Percentiles rank a stretch among this genome's conserved stretches.
Conservation (phyloP, 768 basidiomycete genomes). For the Porpolomopsis calyptriformis region DNA sequence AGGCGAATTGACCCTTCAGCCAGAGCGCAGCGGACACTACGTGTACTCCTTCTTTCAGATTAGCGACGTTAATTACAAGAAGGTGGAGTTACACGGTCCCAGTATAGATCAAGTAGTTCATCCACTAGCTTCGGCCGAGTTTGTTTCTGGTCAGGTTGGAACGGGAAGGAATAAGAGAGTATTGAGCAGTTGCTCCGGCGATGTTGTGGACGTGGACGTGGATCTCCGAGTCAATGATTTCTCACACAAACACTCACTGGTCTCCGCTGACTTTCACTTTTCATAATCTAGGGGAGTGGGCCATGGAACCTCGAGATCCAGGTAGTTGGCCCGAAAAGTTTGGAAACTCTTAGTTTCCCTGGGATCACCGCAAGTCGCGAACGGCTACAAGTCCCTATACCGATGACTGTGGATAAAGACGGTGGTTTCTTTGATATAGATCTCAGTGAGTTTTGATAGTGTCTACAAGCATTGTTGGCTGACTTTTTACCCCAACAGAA, state of each 20-base stretch:
- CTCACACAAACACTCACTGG: neutral
- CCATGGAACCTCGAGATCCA: conserved; percentile 87
- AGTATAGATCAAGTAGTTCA: conserved; percentile 84
- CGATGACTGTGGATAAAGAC: conserved; percentile 48
- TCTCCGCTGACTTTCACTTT: neutral
- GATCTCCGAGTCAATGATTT: conserved; percentile 55
- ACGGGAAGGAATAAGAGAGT: conserved; percentile 37
- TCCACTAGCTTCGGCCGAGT: conserved; percentile 73
- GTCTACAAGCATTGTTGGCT: neutral
- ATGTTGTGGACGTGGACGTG: conserved; percentile 63
- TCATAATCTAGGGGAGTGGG: conserved; percentile 57
- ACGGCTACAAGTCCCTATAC: conserved; percentile 56
- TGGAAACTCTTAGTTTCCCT: conserved; percentile 45
- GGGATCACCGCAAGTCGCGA: conserved; percentile 47
- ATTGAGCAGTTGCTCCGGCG: conserved; percentile 73
- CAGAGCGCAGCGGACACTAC: conserved; percentile 84
- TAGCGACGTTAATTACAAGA: conserved; percentile 77
- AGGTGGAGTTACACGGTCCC: conserved; percentile 61
- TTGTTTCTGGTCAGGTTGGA: conserved; percentile 33
- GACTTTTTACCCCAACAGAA: conserved; percentile 31
- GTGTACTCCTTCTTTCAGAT: conserved; percentile 70
- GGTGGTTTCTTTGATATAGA: conserved; percentile 76
- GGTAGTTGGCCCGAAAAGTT: conserved; percentile 60
- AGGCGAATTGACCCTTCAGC: conserved; percentile 75
- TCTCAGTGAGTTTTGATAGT: conserved; percentile 37